Percentiles rank a stretch among this genome's conserved stretches.
phyloP scores from a whole-genome alignment of 2,329 filamentous ascomycete genomes.

The Cladophialophora yegresii region DNA sequence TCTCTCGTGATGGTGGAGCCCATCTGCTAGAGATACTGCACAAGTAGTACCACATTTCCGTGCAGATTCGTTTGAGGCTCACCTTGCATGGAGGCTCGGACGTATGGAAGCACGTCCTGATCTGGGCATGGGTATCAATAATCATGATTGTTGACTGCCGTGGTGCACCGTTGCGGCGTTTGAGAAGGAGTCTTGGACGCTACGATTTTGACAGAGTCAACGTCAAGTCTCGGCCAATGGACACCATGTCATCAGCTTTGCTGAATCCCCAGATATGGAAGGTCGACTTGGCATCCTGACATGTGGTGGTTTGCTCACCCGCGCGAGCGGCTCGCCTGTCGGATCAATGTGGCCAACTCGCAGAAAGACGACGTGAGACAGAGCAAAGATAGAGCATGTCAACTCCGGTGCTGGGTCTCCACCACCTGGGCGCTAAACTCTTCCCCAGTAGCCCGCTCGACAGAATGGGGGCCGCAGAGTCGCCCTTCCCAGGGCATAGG shows the following conservation, averaged over 20 bases:
- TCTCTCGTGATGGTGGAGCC: neutral
- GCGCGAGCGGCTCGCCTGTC: neutral
- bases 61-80: neutral
- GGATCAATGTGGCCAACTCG: neutral
- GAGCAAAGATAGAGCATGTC: neutral
- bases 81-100: neutral
- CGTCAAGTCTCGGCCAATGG: neutral
- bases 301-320: neutral
- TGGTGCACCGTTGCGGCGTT: neutral
- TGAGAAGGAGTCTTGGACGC: neutral
- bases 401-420: neutral
- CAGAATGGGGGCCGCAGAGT: neutral
- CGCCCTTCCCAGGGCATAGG: neutral
- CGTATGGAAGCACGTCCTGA: slow-evolving; percentile 1
- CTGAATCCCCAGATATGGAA: neutral
- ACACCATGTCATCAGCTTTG: neutral
- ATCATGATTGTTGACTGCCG: neutral
- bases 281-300: neutral
- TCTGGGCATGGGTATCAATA: neutral
- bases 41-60: neutral
- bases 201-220: neutral
- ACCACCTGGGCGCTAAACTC: neutral
- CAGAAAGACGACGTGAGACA: neutral
- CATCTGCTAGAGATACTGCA: neutral
- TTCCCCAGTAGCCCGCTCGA: neutral